Base-by-base conservation (phyloP, 306 rosid genomes). In the Pyrus communis region DNA sequence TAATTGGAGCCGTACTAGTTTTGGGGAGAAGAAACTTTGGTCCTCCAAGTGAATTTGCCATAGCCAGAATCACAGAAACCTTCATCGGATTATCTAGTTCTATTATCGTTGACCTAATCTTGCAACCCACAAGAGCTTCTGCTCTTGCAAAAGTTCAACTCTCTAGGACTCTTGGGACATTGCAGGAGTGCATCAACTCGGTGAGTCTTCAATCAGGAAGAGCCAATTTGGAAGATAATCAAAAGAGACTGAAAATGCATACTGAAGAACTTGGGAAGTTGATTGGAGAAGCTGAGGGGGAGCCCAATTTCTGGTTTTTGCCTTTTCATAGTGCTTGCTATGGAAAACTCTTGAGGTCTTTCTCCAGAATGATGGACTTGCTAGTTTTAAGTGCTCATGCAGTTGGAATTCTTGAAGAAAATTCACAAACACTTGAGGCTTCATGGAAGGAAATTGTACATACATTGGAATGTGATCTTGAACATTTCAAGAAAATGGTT, bases 231-330 rank as follows among this genome's bases (percentile, higher is more conserved):
- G 70, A 78, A 54, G 87, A 80, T 5, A 80, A 76, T 19, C 81
- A 51, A 35, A 83, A 54, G 52, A 76, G 9, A 63, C 71, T 90
- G 31, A 81, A 69, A 49, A 40, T 60, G 52, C 82, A 82, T 64
- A 74, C 87, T 38, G 75, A 66, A 8, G 82, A 86, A 84, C 70
- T 90, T 0, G 75, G 57, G 30, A 83, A 83, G 65, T 70, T 83
- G 78, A 81, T 87, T 18, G 62, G 27, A 5, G 96, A 90, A 82
- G 93, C 97, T 13, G 89, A 86, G 61, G 69, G 18, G 2, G 97
- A 92, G 60, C 97, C 96, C 49, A 86, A 85, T 45, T 90, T 90
- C 66, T 90, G 96, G 93, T 92, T 85, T 54, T 11, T 82, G 79
- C 90, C 96, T 17, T 85, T 93, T 81, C 79, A 80, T 7, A 33